Conservation (phyloP, 768 basidiomycete species). For the Auricularia sp. region DNA sequence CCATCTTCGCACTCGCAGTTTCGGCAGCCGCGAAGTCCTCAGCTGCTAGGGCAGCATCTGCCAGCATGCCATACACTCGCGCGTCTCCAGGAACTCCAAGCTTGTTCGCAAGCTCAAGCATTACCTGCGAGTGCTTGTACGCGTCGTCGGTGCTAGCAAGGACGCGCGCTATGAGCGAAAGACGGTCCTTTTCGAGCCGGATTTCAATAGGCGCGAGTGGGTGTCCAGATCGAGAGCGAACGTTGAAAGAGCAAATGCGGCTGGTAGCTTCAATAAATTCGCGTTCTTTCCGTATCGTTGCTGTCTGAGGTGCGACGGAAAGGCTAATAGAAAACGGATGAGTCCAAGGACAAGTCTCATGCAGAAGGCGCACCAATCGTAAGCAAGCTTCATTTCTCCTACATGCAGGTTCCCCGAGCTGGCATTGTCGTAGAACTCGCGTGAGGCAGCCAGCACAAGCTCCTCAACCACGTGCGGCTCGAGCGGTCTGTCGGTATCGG, state of each 20-base stretch:
- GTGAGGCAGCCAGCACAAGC: constrained; percentile 68
- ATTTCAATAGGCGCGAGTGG: constrained; percentile 88
- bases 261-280: constrained; percentile 98
- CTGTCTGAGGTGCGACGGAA: constrained; percentile 57
- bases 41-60: constrained; percentile 71
- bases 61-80: constrained; percentile 81
- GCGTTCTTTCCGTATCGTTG: constrained; percentile 54
- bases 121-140: constrained; percentile 84
- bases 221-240: constrained; percentile 62
- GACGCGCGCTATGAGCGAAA: constrained; percentile 78
- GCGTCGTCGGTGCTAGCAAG: constrained; percentile 77
- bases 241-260: constrained; percentile 84
- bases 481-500: constrained; percentile 37
- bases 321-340: constrained; percentile 38
- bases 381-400: constrained; percentile 94
- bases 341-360: constrained; percentile 3
- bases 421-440: constrained; percentile 93
- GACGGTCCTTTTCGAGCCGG: constrained; percentile 78
- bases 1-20: constrained; percentile 63
- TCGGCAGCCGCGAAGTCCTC: constrained; percentile 72
- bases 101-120: constrained; percentile 82
- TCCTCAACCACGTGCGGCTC: constrained; percentile 49
- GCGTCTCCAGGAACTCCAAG: constrained; percentile 76
- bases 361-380: constrained; percentile 68
- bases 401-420: constrained; percentile 82